Conservation (phyloP, 495 filamentous ascomycete species). For the Aspergillus homomorphus region DNA sequence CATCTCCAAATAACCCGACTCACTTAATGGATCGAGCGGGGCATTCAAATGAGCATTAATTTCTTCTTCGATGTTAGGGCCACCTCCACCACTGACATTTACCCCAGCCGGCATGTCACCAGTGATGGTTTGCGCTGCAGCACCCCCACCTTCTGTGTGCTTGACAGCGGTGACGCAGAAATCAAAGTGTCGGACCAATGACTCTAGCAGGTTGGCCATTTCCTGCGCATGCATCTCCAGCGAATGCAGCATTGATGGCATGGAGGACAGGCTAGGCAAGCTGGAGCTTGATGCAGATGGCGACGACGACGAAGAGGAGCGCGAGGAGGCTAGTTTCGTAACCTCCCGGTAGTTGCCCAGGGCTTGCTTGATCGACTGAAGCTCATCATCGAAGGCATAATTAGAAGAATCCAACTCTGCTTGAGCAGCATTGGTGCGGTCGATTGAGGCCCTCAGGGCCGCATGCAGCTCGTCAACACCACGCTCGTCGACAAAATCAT, state of each 20-base stretch:
- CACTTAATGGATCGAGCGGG: slow-evolving; percentile 65
- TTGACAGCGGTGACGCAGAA: slow-evolving; percentile 89
- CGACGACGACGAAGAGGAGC: slow-evolving; percentile 39
- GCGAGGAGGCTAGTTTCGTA: slow-evolving; percentile 40
- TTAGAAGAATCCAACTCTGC: slow-evolving; percentile 49
- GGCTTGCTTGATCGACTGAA: slow-evolving; percentile 59
- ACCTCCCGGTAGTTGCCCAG: slow-evolving; percentile 44
- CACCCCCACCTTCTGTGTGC: slow-evolving; percentile 84
- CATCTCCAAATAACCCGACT: slow-evolving; percentile 78
- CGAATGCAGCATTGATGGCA: slow-evolving; percentile 65
- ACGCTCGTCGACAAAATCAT: slow-evolving; percentile 87
- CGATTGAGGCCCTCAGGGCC: slow-evolving; percentile 65
- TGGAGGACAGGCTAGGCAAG: slow-evolving; percentile 45
- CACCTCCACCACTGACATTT: slow-evolving; percentile 44
- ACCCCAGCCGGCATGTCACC: slow-evolving; percentile 60
- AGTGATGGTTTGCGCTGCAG: slow-evolving; percentile 60
- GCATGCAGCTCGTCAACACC: slow-evolving; percentile 67
- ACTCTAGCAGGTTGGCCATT: slow-evolving; percentile 79
- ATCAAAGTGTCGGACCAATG: slow-evolving; percentile 88
- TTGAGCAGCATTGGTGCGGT: slow-evolving; percentile 53
- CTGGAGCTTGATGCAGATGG: slow-evolving; percentile 36
- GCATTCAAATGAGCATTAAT: slow-evolving; percentile 48
- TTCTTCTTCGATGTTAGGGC: slow-evolving; percentile 58
- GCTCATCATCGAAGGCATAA: slow-evolving; percentile 52
- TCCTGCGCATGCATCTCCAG: slow-evolving; percentile 76